A percentile compares a stretch with the other conserved stretches of the same genome.
Evolutionary conservation across 441 rosid species (phyloP).

Genomic region (Biscutella laevigata): DNA sequence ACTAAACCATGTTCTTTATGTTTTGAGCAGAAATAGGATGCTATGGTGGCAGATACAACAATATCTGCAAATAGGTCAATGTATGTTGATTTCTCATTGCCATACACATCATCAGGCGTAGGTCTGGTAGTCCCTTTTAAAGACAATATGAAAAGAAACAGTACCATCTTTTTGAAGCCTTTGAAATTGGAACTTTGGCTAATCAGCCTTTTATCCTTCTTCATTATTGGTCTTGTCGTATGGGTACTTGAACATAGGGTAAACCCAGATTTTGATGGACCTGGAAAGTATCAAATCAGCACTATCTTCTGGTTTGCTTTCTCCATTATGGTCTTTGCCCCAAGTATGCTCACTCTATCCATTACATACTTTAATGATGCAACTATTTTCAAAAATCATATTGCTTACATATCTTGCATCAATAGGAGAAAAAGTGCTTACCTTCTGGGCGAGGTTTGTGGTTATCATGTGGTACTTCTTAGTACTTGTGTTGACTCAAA

Average conservation of each 20-base stretch:
- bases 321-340: constrained; percentile 34
- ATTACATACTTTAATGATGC: neutral
- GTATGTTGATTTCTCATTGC: constrained; percentile 36
- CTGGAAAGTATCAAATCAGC: constrained; percentile 25
- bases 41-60: constrained; percentile 39
- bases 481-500: constrained; percentile 36
- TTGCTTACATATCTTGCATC: neutral
- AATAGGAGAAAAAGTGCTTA: constrained; percentile 38
- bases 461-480: constrained; percentile 34
- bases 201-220: constrained; percentile 17
- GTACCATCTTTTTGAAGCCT: constrained; percentile 31
- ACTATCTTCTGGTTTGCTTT: constrained; percentile 34
- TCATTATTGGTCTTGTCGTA: constrained; percentile 25
- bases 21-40: constrained; percentile 23
- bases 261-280: constrained; percentile 28
- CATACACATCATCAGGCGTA: constrained; percentile 31
- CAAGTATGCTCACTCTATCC: constrained; percentile 17
- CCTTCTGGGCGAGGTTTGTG: constrained; percentile 34
- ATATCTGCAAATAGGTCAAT: constrained; percentile 27
- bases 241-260: constrained; percentile 36
- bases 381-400: neutral
- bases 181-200: constrained; percentile 29
- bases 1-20: neutral
- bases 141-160: constrained; percentile 18
- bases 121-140: constrained; percentile 29